phyloP scores from a whole-genome alignment of 495 filamentous ascomycete species.

The Mytilinidion resinicola region DNA sequence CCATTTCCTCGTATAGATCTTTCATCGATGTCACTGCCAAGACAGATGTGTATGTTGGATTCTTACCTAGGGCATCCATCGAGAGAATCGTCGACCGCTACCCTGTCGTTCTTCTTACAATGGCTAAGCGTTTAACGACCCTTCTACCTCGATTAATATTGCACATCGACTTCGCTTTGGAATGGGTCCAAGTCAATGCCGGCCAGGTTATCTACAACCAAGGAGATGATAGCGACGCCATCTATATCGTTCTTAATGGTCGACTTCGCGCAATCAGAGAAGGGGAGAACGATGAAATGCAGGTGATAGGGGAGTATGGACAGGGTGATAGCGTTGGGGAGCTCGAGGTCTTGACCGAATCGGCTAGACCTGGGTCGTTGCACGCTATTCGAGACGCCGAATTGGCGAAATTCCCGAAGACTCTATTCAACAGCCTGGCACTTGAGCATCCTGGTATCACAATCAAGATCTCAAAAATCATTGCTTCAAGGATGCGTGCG shows the following conservation, averaged over 20 bases:
- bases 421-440: constrained; percentile 93
- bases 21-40: constrained; percentile 96
- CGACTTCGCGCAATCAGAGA: constrained; percentile 76
- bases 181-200: constrained; percentile 95
- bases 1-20: constrained; percentile 87
- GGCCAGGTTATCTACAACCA: constrained; percentile 93
- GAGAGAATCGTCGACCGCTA: constrained; percentile 89
- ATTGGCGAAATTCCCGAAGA: constrained; percentile 90
- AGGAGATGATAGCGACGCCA: constrained; percentile 93
- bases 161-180: constrained; percentile 95
- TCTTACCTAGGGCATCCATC: constrained; percentile 76
- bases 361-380: constrained; percentile 75
- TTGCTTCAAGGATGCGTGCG: constrained; percentile 88
- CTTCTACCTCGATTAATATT: constrained; percentile 86
- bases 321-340: constrained; percentile 98
- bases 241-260: constrained; percentile 95
- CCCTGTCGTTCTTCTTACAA: constrained; percentile 84
- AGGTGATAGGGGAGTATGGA: constrained; percentile 86
- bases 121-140: constrained; percentile 89
- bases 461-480: constrained; percentile 97
- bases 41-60: constrained; percentile 97
- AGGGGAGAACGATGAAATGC: constrained; percentile 70
- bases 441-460: constrained; percentile 97
- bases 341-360: constrained; percentile 94
- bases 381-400: constrained; percentile 97